Conservation (phyloP, 148 eudicot genomes). For the Diospyros kaki region DNA sequence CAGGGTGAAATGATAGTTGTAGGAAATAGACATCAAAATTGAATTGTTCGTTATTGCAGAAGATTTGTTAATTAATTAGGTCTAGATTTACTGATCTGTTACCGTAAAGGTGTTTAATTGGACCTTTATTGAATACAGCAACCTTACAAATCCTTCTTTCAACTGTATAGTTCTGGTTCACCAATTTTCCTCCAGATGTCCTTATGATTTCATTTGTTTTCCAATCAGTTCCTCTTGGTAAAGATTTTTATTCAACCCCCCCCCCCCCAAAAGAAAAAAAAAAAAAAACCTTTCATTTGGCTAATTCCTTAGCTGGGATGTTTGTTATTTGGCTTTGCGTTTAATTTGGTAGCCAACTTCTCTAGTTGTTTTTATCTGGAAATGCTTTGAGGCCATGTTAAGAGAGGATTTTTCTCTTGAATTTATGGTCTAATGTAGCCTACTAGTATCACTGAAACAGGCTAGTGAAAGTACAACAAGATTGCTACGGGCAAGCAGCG, state of each 20-base stretch:
- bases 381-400: neutral
- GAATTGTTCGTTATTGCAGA: neutral
- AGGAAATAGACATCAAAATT: neutral
- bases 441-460: neutral
- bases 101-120: neutral
- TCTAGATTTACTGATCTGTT: neutral
- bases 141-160: neutral
- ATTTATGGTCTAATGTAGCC: neutral
- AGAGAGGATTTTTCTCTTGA: neutral
- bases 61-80: neutral
- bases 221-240: neutral
- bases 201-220: neutral
- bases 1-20: neutral
- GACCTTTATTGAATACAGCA: neutral
- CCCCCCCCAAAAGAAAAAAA: neutral
- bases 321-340: neutral
- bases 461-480: neutral
- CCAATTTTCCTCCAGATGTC: neutral
- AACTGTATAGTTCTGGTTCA: too few relatives aligned
- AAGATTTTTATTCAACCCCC: neutral
- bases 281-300: too few relatives aligned
- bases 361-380: neutral
- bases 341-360: neutral
- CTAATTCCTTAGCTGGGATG: neutral
- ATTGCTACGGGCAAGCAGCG: too few relatives aligned